Base-by-base conservation (phyloP, 441 rosid genomes). In the Pelargonium exstipulatum region DNA sequence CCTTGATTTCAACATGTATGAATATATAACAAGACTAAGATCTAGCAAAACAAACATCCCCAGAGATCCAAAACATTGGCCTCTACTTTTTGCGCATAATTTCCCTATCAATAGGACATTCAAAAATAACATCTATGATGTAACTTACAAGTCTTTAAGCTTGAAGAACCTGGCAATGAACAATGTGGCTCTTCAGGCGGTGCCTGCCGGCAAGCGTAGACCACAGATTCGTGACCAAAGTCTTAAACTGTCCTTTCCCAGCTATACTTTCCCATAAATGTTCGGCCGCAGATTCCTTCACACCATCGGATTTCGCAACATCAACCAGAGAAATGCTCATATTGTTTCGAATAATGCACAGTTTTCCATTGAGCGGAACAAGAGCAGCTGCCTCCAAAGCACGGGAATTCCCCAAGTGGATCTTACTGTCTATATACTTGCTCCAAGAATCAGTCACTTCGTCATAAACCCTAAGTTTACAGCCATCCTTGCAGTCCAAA, bases 161-260 rank as follows among this genome's bases (percentile, higher is more conserved):
- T 74, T 71, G 82, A 68, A 84, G 88, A 72, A 79, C 84, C 77
- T 84, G 86, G 69, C 86, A 82, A 67, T 84, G 88, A 65, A 84
- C 79, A 32, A 84, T 79, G 69, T 79, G 83, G 71, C 86, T 82
- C 51, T 81, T 84, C 53, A 82, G 79, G 67, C 88, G 79, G 70
- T 66, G 80, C 83, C 84, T 70, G 12, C 86, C 82, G 0, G 86
- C 83, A 17, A 84, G 49, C 69, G 82, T 84, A 8, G 83, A 84
- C 83, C 77, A 82, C 10, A 84, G 76, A 71, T 82, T 82, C 9
- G 84, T 80, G 45, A 84, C 80, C 74, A 84, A 49, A 45, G 80
- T 82, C 75, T 79, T 82, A 63, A 84, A 75, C 67, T 82, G 86
- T 62, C 86, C 86, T 71, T 75, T 82, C 10, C 84, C 83, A 0